Percentiles rank a stretch among this genome's conserved stretches.
Evolutionary conservation across 2,329 filamentous ascomycete genomes (phyloP).

Genomic region (Trichoderma simmonsii): DNA sequence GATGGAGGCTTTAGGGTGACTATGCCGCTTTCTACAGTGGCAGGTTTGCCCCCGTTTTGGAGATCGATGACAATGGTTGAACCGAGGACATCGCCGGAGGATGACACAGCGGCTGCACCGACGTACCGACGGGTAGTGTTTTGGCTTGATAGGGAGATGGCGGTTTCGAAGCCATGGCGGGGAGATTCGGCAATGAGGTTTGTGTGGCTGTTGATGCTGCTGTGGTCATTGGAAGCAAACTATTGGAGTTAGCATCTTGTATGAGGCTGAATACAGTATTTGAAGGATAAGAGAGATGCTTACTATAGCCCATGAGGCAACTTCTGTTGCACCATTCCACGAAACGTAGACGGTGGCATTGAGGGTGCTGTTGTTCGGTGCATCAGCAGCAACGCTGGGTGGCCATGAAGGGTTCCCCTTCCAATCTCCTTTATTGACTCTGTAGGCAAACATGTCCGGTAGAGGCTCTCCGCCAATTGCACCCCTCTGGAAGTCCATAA

Average conservation of each 20-base stretch:
- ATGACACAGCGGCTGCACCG: background rate
- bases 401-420: background rate
- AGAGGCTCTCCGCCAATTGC: background rate
- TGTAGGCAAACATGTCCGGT: constrained; percentile 6
- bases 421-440: constrained; percentile 7
- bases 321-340: constrained; percentile 1
- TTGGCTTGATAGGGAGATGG: background rate
- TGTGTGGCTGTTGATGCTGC: background rate
- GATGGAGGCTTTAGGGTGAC: background rate
- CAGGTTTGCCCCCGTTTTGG: background rate
- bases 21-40: background rate
- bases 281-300: background rate
- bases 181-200: background rate
- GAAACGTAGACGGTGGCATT: constrained; percentile 1
- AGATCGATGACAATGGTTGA: constrained; percentile 1
- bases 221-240: constrained; percentile 5
- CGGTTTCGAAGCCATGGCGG: background rate
- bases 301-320: constrained; percentile 3
- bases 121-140: background rate
- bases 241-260: background rate
- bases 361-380: background rate
- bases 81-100: background rate
- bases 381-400: background rate
- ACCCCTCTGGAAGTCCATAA: background rate
- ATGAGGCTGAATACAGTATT: background rate